A percentile compares a stretch with the other conserved stretches of the same genome.
phyloP scores from a whole-genome alignment of 345 rosid genomes.

The Streptanthus diversifolius region DNA sequence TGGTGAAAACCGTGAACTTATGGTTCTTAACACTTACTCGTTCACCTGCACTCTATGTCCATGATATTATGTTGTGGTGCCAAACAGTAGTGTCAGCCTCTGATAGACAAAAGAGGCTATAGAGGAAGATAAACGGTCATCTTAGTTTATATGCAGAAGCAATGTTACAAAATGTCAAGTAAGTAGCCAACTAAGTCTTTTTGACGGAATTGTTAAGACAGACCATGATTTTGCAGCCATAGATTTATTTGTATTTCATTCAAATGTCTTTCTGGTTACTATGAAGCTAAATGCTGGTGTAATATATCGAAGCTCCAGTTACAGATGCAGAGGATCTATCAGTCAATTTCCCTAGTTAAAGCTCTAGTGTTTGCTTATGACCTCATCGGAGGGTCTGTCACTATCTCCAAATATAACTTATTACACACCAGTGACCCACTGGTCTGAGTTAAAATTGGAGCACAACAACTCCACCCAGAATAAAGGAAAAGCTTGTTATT shows the following conservation, averaged over 20 bases:
- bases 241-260: background rate
- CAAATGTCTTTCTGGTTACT: background rate
- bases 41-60: background rate
- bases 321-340: background rate
- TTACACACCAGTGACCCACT: background rate
- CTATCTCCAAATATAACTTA: background rate
- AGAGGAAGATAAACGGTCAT: constrained; percentile 7
- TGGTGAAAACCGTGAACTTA: constrained; percentile 12
- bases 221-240: constrained; percentile 33
- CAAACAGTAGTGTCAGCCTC: constrained; percentile 12
- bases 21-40: background rate
- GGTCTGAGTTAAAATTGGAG: background rate
- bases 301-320: background rate
- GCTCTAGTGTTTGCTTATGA: constrained; percentile 7
- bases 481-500: background rate
- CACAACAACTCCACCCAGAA: constrained; percentile 6
- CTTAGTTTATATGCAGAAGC: constrained; percentile 14
- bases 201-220: constrained; percentile 12
- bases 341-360: background rate
- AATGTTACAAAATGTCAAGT: constrained; percentile 4
- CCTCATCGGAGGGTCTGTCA: background rate
- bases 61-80: constrained; percentile 9
- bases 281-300: constrained; percentile 13
- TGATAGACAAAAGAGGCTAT: constrained; percentile 6
- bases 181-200: constrained; percentile 5